Conservation (phyloP, 306 rosid species). For the Neltuma alba region DNA sequence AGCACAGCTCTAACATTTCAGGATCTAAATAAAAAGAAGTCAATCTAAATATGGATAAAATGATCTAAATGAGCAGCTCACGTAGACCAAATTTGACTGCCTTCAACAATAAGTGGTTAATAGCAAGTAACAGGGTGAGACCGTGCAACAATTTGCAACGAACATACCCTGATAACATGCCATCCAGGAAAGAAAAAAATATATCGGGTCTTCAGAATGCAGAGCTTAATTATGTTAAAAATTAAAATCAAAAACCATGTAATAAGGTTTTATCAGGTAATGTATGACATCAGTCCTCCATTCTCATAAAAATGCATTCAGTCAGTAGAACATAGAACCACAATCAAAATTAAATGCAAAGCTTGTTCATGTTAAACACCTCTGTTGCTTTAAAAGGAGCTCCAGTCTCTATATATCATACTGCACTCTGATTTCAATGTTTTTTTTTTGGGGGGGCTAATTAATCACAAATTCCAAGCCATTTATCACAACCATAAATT, state of each 20-base stretch:
- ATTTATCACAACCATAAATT: not conserved
- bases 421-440: not conserved
- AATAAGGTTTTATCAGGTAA: not conserved
- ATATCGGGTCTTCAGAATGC: not conserved
- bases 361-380: slow-evolving; percentile 9
- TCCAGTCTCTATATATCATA: not conserved
- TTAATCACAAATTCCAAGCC: slow-evolving; percentile 11
- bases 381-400: not conserved
- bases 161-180: not conserved
- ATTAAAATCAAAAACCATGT: not conserved
- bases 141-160: not conserved
- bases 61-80: not conserved
- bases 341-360: not conserved
- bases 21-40: not conserved
- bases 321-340: not conserved
- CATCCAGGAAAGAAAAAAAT: not conserved
- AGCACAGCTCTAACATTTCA: not conserved
- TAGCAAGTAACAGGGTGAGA: not conserved
- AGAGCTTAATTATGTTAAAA: not conserved
- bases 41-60: slow-evolving; percentile 15
- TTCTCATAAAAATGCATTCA: not conserved
- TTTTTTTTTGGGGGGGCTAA: not conserved
- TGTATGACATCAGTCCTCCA: not conserved
- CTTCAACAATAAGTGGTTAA: not conserved
- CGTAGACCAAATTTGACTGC: not conserved